Evolutionary conservation across 1,284 basidiomycete genomes (phyloP).

Genomic region (Cutaneotrichosporon curvatum): DNA sequence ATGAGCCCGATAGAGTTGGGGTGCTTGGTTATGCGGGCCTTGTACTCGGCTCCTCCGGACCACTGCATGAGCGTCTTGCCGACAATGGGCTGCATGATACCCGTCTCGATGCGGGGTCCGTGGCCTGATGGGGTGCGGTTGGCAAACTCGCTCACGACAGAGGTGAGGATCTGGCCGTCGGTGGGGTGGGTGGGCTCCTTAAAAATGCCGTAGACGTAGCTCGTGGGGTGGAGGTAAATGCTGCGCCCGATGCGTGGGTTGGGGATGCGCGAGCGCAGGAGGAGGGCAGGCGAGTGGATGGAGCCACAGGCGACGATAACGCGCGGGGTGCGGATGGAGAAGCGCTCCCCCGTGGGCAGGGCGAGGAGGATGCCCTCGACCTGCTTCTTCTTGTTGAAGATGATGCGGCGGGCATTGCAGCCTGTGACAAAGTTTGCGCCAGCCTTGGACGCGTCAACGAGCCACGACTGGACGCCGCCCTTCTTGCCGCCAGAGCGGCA

Average conservation of each 20-base stretch:
- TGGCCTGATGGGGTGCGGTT: constrained; percentile 38
- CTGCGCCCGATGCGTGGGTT: constrained; percentile 48
- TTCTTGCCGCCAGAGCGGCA: constrained; percentile 18
- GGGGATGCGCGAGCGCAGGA: constrained; percentile 45
- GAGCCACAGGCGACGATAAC: constrained; percentile 47
- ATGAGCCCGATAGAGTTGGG: constrained; percentile 22
- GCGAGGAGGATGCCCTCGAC: constrained; percentile 27
- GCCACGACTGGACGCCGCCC: constrained; percentile 21
- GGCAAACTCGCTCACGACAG: constrained; percentile 40
- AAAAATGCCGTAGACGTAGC: constrained; percentile 46
- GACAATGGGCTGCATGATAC: constrained; percentile 44
- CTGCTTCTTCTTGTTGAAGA: constrained; percentile 27
- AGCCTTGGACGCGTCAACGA: constrained; percentile 16
- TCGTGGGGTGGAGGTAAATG: constrained; percentile 48
- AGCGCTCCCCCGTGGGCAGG: constrained; percentile 19
- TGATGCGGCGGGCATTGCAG: constrained; percentile 40
- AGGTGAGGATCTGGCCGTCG: constrained; percentile 49
- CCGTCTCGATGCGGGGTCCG: constrained; percentile 49
- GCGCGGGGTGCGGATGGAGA: constrained; percentile 38
- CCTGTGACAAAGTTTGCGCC: constrained; percentile 15
- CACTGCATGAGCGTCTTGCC: constrained; percentile 41
- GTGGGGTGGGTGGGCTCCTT: constrained; percentile 46
- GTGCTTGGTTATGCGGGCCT: constrained; percentile 35
- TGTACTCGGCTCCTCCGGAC: constrained; percentile 39
- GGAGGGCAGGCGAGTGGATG: constrained; percentile 47